Evolutionary conservation across 1,139 yeast genomes (phyloP).

Genomic region (Debaryomyces singareniensis): DNA sequence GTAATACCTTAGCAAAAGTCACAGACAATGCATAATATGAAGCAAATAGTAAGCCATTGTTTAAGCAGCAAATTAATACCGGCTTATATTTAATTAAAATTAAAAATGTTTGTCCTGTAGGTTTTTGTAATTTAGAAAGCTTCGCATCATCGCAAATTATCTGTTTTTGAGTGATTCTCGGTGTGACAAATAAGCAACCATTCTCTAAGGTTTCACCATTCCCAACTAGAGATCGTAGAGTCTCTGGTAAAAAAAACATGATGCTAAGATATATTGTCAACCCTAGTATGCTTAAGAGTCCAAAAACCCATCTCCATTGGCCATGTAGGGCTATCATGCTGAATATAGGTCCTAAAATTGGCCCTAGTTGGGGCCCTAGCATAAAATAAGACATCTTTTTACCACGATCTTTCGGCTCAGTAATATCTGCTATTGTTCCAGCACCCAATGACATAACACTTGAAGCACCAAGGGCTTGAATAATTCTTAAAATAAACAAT

Average conservation of each 20-base stretch:
- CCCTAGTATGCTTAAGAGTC: constrained; percentile 42
- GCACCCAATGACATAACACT: constrained; percentile 51
- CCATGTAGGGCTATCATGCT: constrained; percentile 31
- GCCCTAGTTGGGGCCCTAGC: constrained; percentile 59
- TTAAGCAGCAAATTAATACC: constrained; percentile 41
- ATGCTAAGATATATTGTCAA: constrained; percentile 31
- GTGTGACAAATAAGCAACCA: constrained; percentile 18
- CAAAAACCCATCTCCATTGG: constrained; percentile 55
- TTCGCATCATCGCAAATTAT: constrained; percentile 15
- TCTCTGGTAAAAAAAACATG: constrained; percentile 45
- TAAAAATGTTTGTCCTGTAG: constrained; percentile 32
- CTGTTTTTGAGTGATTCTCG: constrained; percentile 22
- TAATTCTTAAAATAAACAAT: constrained; percentile 35
- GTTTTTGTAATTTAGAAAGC: constrained; percentile 46
- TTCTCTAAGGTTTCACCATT: constrained; percentile 29
- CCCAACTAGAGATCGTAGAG: constrained; percentile 50
- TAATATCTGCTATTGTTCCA: constrained; percentile 49
- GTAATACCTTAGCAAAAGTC: constrained; percentile 38
- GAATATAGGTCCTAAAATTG: constrained; percentile 48
- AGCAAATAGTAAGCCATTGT: constrained; percentile 49
- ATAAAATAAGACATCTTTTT: constrained; percentile 47
- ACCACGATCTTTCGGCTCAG: constrained; percentile 42
- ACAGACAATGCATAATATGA: constrained; percentile 51
- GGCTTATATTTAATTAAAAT: constrained; percentile 35
- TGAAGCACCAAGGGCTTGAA: constrained; percentile 54